phyloP scores from a whole-genome alignment of 768 basidiomycete species.

The Suillus luteus region DNA sequence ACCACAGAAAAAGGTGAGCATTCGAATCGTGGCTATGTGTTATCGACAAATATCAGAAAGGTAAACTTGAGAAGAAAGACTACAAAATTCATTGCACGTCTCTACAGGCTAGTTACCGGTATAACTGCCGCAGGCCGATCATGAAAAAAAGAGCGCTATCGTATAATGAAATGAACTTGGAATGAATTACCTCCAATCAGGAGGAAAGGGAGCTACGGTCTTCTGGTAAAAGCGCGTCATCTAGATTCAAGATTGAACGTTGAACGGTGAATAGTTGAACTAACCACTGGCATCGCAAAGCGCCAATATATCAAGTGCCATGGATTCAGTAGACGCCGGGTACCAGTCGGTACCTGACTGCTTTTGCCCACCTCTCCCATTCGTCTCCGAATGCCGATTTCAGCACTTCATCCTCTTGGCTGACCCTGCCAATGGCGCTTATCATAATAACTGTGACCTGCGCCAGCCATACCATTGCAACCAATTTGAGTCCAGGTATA shows the following conservation, averaged over 20 bases:
- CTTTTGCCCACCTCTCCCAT: conserved; percentile 23
- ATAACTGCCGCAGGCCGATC: neutral
- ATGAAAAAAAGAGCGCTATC: neutral
- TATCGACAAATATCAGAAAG: conserved; percentile 23
- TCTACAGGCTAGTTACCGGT: neutral
- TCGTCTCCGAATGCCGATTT: neutral
- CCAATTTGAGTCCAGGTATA: neutral
- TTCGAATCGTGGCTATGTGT: too few species aligned
- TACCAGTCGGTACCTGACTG: conserved; percentile 34
- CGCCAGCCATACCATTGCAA: neutral
- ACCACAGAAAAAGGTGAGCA: too few species aligned
- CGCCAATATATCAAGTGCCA: too few species aligned
- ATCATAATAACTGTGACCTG: neutral
- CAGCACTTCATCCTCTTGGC: neutral
- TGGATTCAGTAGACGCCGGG: conserved; percentile 31
- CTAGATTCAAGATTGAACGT: neutral
- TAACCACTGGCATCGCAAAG: neutral
- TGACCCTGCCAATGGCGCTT: neutral
- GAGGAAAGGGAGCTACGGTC: neutral
- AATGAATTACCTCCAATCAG: neutral
- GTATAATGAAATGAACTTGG: neutral
- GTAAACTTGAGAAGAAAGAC: too few species aligned
- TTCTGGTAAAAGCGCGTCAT: conserved; percentile 1
- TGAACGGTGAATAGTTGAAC: neutral
- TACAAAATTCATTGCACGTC: neutral